Percentiles rank a stretch among this genome's conserved stretches.
phyloP scores from a whole-genome alignment of 805 yeast genomes.

The Candida saitoana region DNA sequence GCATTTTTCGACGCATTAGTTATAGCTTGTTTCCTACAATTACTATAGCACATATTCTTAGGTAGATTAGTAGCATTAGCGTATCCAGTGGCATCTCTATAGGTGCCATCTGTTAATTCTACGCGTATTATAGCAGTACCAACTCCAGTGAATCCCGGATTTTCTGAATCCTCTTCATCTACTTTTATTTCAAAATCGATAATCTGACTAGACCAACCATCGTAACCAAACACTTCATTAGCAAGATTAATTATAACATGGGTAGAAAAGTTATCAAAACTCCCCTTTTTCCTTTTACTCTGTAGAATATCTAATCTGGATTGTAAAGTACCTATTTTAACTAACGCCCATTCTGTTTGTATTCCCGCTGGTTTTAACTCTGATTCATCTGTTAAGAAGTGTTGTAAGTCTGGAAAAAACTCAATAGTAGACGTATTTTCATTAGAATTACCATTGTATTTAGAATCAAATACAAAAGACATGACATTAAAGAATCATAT shows the following conservation, averaged over 20 bases:
- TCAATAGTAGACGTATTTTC: constrained; percentile 8
- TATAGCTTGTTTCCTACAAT: constrained; percentile 46
- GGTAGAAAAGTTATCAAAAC: constrained; percentile 5
- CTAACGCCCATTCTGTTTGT: constrained; percentile 41
- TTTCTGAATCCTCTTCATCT: constrained; percentile 17
- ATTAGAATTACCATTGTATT: constrained; percentile 8
- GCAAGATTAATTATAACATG: constrained; percentile 34
- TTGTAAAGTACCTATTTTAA: constrained; percentile 46
- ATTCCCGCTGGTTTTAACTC: constrained; percentile 6
- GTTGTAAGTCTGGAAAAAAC: constrained; percentile 14
- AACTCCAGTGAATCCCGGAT: constrained; percentile 17
- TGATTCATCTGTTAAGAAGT: constrained; percentile 9
- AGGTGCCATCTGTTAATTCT: constrained; percentile 43
- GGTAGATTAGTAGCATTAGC: constrained; percentile 36
- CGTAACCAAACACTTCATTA: constrained; percentile 51
- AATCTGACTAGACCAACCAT: constrained; percentile 54
- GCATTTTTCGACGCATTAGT: constrained; percentile 44
- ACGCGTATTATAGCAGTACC: constrained; percentile 31
- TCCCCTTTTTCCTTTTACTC: not conserved
- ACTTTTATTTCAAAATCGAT: constrained; percentile 18
- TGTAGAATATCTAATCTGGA: constrained; percentile 38
- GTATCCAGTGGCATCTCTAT: constrained; percentile 31
- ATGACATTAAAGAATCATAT: too few relatives aligned
- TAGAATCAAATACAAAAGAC: constrained; percentile 6
- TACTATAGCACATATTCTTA: constrained; percentile 30